Conservation (phyloP, 2,329 filamentous ascomycete genomes). For the Sporothrix protearum region DNA sequence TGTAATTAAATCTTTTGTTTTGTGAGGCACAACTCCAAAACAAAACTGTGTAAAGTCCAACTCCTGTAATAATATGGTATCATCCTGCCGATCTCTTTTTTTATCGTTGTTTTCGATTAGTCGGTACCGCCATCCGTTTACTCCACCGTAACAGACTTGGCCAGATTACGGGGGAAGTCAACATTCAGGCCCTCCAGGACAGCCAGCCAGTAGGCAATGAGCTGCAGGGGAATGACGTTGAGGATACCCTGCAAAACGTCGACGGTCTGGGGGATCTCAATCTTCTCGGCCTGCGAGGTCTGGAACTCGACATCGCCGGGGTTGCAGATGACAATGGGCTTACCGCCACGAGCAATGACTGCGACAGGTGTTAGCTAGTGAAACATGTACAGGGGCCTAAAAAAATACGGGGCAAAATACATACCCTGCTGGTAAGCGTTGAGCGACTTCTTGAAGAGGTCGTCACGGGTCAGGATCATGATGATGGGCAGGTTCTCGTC, state of each 20-base stretch:
- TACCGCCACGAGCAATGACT: constrained; percentile 93
- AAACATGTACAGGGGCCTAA: background rate
- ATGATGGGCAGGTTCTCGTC: constrained; percentile 99
- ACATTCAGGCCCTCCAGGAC: constrained; percentile 95
- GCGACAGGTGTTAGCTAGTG: constrained; percentile 14
- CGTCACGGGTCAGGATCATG: constrained; percentile 96
- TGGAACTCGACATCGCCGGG: constrained; percentile 84
- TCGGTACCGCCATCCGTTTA: constrained; percentile 46
- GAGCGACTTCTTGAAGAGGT: constrained; percentile 97
- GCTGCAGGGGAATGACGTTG: constrained; percentile 94
- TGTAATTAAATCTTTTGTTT: constrained; percentile 4
- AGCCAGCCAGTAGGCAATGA: constrained; percentile 98
- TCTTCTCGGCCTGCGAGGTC: constrained; percentile 84
- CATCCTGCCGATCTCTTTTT: background rate
- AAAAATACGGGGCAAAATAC: constrained; percentile 31
- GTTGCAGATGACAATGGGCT: constrained; percentile 99
- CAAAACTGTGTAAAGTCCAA: constrained; percentile 8
- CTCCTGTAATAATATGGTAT: constrained; percentile 17
- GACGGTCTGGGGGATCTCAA: constrained; percentile 93
- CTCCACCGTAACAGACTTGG: constrained; percentile 98
- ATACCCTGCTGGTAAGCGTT: constrained; percentile 97
- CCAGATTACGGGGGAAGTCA: constrained; percentile 96
- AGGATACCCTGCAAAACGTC: constrained; percentile 94
- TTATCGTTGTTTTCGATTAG: background rate
- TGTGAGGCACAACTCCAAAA: background rate